Evolutionary conservation across 805 yeast species (phyloP).

Genomic region (Yarrowia osloensis): DNA sequence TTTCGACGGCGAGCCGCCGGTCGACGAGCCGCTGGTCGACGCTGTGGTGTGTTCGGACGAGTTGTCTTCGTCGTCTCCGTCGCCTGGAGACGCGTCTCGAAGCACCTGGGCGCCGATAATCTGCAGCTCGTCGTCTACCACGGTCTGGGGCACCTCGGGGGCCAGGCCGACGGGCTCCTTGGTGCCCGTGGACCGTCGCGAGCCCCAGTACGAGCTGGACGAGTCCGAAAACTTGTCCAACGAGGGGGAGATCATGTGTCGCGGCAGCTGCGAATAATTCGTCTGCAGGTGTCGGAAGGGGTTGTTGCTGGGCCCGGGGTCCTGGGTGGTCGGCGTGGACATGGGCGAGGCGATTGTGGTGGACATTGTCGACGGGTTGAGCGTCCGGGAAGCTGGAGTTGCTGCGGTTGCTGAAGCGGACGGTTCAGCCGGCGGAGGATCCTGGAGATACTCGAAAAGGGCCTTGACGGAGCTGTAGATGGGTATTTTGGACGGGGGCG

Average conservation of each 20-base stretch:
- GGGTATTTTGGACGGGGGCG: neutral
- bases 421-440: neutral
- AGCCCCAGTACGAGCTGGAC: slow-evolving; percentile 21
- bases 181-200: slow-evolving; percentile 24
- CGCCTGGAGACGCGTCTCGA: slow-evolving; percentile 19
- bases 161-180: slow-evolving; percentile 8
- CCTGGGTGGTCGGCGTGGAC: slow-evolving; percentile 31
- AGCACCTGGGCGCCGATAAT: slow-evolving; percentile 14
- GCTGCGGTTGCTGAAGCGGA: neutral
- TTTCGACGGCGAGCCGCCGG: slow-evolving; percentile 12
- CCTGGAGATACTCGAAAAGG: neutral
- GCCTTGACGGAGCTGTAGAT: neutral
- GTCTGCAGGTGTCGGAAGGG: slow-evolving; percentile 26
- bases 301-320: slow-evolving; percentile 12
- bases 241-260: slow-evolving; percentile 26
- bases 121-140: slow-evolving; percentile 24
- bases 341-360: slow-evolving; percentile 30
- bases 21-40: slow-evolving; percentile 1
- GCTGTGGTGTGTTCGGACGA: slow-evolving; percentile 15
- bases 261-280: slow-evolving; percentile 24
- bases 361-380: neutral
- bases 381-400: neutral
- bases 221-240: slow-evolving; percentile 29
- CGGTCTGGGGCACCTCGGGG: slow-evolving; percentile 4
- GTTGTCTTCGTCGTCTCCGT: slow-evolving; percentile 26